These are phyloP conservation scores for Phytophthora sojae DNA, from an alignment of 352 stramenopile genomes.

Conservation along the genomic window DNA sequence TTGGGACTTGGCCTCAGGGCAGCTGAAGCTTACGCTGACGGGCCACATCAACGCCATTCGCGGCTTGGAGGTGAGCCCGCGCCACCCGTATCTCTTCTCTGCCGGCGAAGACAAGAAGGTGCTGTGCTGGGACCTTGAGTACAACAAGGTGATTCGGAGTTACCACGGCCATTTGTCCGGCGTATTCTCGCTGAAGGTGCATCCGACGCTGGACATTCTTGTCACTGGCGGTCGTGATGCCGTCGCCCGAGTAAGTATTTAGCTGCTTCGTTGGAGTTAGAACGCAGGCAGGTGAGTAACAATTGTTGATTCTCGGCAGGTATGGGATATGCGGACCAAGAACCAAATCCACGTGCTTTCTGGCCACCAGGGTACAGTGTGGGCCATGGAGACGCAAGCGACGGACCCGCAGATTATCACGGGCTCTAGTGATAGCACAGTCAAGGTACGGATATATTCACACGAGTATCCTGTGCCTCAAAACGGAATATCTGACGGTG, in stretches of 20 bases:
- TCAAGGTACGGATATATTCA: conserved; percentile 74
- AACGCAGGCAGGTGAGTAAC: conserved; percentile 27
- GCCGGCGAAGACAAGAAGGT: conserved; percentile 99
- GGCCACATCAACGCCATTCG: conserved; percentile 98
- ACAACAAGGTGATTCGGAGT: conserved; percentile 99
- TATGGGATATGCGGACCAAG: conserved; percentile 99
- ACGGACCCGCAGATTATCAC: conserved; percentile 97
- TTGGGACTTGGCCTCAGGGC: conserved; percentile 97
- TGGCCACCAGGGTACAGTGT: conserved; percentile 98
- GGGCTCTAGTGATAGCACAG: conserved; percentile 93
- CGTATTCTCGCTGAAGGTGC: conserved; percentile 97
- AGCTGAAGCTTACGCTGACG: conserved; percentile 99
- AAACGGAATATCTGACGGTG: not conserved
- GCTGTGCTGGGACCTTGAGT: conserved; percentile 99
- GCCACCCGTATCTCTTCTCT: conserved; percentile 99
- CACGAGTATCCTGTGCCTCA: not conserved
- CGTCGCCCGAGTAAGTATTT: conserved; percentile 71
- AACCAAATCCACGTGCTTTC: conserved; percentile 97
- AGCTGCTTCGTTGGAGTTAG: conserved; percentile 34
- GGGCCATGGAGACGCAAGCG: conserved; percentile 94
- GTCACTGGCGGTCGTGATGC: conserved; percentile 96
- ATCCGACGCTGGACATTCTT: conserved; percentile 98
- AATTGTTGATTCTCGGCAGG: conserved; percentile 35
- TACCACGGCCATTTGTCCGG: conserved; percentile 99
- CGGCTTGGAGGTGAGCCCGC: conserved; percentile 94